These are phyloP conservation scores for Chalciporus piperatoides DNA, from an alignment of 1,284 basidiomycete genomes.

Conservation along the genomic window DNA sequence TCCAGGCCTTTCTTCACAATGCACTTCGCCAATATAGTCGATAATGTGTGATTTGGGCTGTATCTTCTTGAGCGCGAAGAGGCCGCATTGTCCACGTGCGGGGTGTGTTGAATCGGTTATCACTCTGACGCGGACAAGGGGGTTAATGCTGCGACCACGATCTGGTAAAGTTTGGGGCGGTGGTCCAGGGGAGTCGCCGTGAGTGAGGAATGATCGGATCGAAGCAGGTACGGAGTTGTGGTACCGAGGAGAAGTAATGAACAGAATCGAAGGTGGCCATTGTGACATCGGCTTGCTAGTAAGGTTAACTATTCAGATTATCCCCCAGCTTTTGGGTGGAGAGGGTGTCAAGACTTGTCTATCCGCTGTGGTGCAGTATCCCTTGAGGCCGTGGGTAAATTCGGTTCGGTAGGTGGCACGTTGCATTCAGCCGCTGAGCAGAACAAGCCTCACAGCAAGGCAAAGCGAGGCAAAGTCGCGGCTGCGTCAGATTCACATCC, in stretches of 20 bases:
- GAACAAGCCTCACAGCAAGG: not conserved
- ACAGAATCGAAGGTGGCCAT: conserved; percentile 52
- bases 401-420: conserved; percentile 6
- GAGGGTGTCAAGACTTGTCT: not conserved
- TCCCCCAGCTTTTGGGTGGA: too few relatives aligned
- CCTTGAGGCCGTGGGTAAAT: conserved; percentile 32
- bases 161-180: conserved; percentile 15
- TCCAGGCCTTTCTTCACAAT: conserved; percentile 62
- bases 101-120: conserved; percentile 58
- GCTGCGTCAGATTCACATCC: conserved; percentile 1
- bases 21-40: conserved; percentile 85
- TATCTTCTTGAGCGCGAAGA: conserved; percentile 77
- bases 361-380: not conserved
- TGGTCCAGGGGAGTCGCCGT: conserved; percentile 20
- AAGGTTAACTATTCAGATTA: too few relatives aligned
- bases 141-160: conserved; percentile 25
- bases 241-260: conserved; percentile 43
- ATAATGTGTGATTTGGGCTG: conserved; percentile 63
- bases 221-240: conserved; percentile 49
- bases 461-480: not conserved
- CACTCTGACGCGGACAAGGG: conserved; percentile 40
- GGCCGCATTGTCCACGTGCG: conserved; percentile 76
- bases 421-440: conserved; percentile 12
- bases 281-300: conserved; percentile 22
- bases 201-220: conserved; percentile 34